Percentiles rank a stretch among this genome's conserved stretches.
phyloP scores from a whole-genome alignment of 441 rosid species.

The Omphalea diandra region DNA sequence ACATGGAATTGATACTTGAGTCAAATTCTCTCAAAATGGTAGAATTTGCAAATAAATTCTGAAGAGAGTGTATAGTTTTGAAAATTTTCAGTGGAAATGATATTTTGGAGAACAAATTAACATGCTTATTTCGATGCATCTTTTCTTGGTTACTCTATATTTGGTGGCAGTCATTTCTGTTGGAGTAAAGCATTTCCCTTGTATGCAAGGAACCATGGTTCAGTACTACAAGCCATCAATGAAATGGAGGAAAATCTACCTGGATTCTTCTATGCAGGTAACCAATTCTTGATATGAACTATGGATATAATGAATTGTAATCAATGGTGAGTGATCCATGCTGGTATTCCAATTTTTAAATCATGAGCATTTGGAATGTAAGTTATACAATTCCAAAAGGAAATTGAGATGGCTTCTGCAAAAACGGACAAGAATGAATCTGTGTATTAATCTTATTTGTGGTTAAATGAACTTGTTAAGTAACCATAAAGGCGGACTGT shows the following conservation, averaged over 20 bases:
- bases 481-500: conserved; percentile 82
- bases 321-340: background rate
- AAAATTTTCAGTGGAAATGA: background rate
- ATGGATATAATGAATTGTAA: conserved; percentile 1
- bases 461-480: conserved; percentile 44
- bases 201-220: conserved; percentile 65
- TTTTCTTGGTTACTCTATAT: conserved; percentile 21
- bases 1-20: background rate
- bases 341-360: background rate
- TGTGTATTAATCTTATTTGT: background rate
- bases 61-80: no score
- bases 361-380: background rate
- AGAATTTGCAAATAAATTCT: no score
- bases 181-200: conserved; percentile 93
- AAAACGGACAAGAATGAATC: background rate
- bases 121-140: background rate
- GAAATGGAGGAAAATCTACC: conserved; percentile 85
- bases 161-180: conserved; percentile 66
- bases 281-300: conserved; percentile 11
- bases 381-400: background rate
- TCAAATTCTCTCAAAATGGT: background rate
- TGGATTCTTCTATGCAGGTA: conserved; percentile 96
- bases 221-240: conserved; percentile 63
- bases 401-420: background rate
- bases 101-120: background rate